Percentiles rank a stretch among this genome's conserved stretches.
Evolutionary conservation across 495 filamentous ascomycete genomes (phyloP).

Genomic region (Jackrogersella minutella): DNA sequence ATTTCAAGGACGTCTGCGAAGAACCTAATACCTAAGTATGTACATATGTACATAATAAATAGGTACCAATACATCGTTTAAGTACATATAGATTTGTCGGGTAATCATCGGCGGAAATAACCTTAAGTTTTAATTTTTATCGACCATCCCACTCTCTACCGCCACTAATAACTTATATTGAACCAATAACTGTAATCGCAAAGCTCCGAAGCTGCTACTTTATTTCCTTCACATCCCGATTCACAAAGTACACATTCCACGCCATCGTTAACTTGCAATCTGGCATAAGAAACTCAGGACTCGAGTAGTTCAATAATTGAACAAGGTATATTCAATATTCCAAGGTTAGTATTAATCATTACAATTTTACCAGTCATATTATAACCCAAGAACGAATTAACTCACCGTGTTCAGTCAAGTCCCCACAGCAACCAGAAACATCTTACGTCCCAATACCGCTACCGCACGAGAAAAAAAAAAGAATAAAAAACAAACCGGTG

Average conservation of each 20-base stretch:
- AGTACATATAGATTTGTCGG: constrained; percentile 3
- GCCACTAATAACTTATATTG: too few relatives aligned
- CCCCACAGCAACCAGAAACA: background rate
- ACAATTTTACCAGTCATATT: background rate
- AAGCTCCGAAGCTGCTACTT: constrained; percentile 29
- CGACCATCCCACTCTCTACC: too few relatives aligned
- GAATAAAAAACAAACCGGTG: background rate
- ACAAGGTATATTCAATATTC: background rate
- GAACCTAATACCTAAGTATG: background rate
- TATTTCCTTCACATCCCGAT: constrained; percentile 7
- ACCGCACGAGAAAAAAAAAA: too few relatives aligned
- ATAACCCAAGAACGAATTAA: background rate
- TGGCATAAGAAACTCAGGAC: background rate
- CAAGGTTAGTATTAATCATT: background rate
- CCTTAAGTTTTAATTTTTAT: constrained; percentile 9
- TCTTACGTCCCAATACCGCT: background rate
- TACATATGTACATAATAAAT: background rate
- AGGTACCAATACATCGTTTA: background rate
- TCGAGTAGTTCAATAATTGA: background rate
- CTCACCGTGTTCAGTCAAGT: constrained; percentile 15
- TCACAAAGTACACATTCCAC: background rate
- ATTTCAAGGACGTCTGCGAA: background rate
- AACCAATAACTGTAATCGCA: too few relatives aligned
- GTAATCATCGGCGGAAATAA: constrained; percentile 18
- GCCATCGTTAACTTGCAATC: background rate